phyloP scores from a whole-genome alignment of 768 basidiomycete species.

The Boletus tylopilopsis region DNA sequence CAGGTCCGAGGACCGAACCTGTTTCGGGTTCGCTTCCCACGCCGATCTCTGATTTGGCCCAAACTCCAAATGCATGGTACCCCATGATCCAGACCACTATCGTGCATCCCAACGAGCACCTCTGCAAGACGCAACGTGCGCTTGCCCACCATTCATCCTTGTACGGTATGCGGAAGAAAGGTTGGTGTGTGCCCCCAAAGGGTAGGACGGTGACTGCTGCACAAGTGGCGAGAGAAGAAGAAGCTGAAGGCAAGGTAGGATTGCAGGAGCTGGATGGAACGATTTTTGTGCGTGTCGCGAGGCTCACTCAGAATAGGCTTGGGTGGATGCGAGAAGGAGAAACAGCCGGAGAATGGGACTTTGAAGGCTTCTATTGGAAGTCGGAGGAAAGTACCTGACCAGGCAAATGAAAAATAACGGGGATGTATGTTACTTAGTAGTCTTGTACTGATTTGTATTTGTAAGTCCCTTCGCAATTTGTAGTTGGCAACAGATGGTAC shows the following conservation, averaged over 20 bases:
- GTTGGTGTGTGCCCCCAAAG: conserved; percentile 18
- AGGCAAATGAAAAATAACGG: too few relatives aligned
- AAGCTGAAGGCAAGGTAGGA: conserved; percentile 25
- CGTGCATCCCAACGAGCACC: conserved; percentile 56
- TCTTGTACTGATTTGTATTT: too few relatives aligned
- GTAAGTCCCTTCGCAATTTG: too few relatives aligned
- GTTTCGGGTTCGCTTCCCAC: conserved; percentile 24
- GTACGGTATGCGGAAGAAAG: conserved; percentile 38
- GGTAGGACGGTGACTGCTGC: conserved; percentile 15
- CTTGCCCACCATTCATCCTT: conserved; percentile 41
- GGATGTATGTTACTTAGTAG: too few relatives aligned
- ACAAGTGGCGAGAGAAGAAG: conserved; percentile 19
- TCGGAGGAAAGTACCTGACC: not conserved
- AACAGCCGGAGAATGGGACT: conserved; percentile 20
- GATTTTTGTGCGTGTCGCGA: conserved; percentile 57
- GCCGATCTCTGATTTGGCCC: conserved; percentile 32
- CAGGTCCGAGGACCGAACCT: conserved; percentile 22
- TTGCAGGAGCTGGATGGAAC: conserved; percentile 48
- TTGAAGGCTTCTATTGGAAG: conserved; percentile 14
- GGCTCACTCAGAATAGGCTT: conserved; percentile 42
- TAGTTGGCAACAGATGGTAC: too few relatives aligned
- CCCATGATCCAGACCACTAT: conserved; percentile 50
- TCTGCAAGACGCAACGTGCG: conserved; percentile 45
- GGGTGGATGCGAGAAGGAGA: conserved; percentile 42
- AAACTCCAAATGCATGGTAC: conserved; percentile 54